These are phyloP conservation scores for Solanum hybrid DNA, from an alignment of 305 asterid genomes.

Conservation along the genomic window DNA sequence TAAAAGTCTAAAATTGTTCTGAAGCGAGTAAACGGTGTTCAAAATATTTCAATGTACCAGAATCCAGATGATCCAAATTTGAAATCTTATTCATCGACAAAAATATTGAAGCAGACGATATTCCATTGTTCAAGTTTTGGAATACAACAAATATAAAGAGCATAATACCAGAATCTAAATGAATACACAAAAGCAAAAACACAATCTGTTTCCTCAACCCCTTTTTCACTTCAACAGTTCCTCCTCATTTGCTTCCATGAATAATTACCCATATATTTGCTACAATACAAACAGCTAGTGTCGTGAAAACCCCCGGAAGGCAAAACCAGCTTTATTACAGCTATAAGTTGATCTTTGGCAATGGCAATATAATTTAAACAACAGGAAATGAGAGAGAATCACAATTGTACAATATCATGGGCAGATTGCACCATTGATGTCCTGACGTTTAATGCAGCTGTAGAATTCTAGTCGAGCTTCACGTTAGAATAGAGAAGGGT, in stretches of 20 bases:
- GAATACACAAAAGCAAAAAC: not conserved
- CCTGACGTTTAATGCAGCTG: not conserved
- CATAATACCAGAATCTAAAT: not conserved
- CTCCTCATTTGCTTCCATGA: not conserved
- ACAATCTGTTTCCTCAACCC: not conserved
- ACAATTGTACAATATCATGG: constrained; percentile 6
- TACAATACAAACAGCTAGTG: constrained; percentile 2
- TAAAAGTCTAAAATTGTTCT: not conserved
- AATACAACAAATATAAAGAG: not conserved
- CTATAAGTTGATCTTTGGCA: not conserved
- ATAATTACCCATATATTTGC: not conserved
- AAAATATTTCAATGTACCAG: not conserved
- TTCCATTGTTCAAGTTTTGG: not conserved
- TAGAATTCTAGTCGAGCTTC: constrained; percentile 63
- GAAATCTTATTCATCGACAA: not conserved
- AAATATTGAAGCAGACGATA: not conserved
- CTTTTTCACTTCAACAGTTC: not conserved
- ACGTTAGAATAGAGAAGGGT: constrained; percentile 88
- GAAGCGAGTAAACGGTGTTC: not conserved
- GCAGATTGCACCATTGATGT: not conserved
- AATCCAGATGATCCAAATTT: not conserved
- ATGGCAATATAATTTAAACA: not conserved
- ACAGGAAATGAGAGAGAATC: not conserved
- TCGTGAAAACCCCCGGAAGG: not conserved
- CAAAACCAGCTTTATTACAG: not conserved